phyloP scores from a whole-genome alignment of 495 filamentous ascomycete species.

The Hypoxylon cercidicola region DNA sequence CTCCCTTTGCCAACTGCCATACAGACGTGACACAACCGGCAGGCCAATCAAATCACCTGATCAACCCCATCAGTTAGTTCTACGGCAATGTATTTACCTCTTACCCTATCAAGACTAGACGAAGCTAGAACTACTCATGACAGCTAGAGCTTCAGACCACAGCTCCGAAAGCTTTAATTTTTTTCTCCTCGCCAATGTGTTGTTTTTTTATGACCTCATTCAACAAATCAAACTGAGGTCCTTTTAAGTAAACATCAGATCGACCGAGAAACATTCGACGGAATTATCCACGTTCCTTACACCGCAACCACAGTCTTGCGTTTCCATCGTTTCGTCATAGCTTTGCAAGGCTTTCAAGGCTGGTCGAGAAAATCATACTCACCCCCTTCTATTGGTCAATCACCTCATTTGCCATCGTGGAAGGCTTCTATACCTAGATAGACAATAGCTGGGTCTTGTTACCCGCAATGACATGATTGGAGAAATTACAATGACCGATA shows the following conservation, averaged over 20 bases:
- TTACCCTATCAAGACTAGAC: constrained; percentile 25
- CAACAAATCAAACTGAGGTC: constrained; percentile 11
- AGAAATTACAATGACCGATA: constrained; percentile 28
- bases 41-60: constrained; percentile 25
- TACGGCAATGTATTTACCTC: not conserved
- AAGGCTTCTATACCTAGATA: constrained; percentile 16
- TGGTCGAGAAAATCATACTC: constrained; percentile 9
- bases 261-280: constrained; percentile 41
- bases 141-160: constrained; percentile 7
- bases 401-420: constrained; percentile 10
- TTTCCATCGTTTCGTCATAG: constrained; percentile 31
- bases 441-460: constrained; percentile 12
- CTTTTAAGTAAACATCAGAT: constrained; percentile 19
- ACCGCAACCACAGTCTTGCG: constrained; percentile 24
- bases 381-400: constrained; percentile 24
- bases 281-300: constrained; percentile 11
- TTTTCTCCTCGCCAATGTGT: constrained; percentile 5
- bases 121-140: not conserved
- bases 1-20: not conserved
- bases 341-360: constrained; percentile 6
- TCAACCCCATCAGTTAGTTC: constrained; percentile 14
- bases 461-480: constrained; percentile 34
- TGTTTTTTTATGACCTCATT: constrained; percentile 42
- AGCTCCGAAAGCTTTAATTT: constrained; percentile 10
- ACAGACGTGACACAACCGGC: not conserved